A percentile compares a stretch with the other conserved stretches of the same genome.
These are phyloP conservation scores for Clavispora fructus DNA, from an alignment of 805 yeast species.

Conservation along the genomic window DNA sequence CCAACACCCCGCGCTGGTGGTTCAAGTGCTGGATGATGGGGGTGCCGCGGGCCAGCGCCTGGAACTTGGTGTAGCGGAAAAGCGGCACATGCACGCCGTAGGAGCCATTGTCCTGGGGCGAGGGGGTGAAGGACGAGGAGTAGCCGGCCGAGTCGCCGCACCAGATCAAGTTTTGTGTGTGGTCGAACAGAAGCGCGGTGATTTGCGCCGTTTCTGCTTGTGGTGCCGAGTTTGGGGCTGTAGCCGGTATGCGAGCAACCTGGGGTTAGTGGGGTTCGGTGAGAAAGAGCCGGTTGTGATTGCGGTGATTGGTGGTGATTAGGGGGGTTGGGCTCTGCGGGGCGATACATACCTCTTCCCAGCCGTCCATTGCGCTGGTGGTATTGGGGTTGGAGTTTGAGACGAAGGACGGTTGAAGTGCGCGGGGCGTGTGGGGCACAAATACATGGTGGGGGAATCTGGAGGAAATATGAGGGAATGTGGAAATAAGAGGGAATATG, in stretches of 20 bases:
- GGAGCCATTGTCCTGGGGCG: conserved; percentile 10
- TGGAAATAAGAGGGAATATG: too few species aligned
- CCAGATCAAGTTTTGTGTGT: conserved; percentile 76
- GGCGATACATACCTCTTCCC: conserved; percentile 41
- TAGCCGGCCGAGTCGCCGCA: conserved; percentile 65
- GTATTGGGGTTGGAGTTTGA: background rate
- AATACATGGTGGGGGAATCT: background rate
- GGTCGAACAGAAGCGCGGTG: conserved; percentile 51
- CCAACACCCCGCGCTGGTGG: conserved; percentile 30
- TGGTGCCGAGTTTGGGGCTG: conserved; percentile 3
- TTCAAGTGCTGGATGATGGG: conserved; percentile 26
- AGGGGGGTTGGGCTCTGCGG: background rate
- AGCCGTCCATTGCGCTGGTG: conserved; percentile 39
- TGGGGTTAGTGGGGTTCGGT: conserved; percentile 13
- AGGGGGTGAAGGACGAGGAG: conserved; percentile 29
- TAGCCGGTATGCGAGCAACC: conserved; percentile 28
- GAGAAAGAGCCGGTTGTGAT: background rate
- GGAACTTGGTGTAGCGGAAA: conserved; percentile 35
- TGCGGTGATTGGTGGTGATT: background rate
- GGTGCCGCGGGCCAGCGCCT: conserved; percentile 14
- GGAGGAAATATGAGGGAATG: too few species aligned
- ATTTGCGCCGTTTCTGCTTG: conserved; percentile 13
- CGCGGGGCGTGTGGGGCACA: background rate
- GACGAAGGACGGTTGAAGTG: background rate
- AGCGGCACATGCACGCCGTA: conserved; percentile 16